These are phyloP conservation scores for Candida odintsovae DNA, from an alignment of 805 yeast genomes.

Conservation along the genomic window DNA sequence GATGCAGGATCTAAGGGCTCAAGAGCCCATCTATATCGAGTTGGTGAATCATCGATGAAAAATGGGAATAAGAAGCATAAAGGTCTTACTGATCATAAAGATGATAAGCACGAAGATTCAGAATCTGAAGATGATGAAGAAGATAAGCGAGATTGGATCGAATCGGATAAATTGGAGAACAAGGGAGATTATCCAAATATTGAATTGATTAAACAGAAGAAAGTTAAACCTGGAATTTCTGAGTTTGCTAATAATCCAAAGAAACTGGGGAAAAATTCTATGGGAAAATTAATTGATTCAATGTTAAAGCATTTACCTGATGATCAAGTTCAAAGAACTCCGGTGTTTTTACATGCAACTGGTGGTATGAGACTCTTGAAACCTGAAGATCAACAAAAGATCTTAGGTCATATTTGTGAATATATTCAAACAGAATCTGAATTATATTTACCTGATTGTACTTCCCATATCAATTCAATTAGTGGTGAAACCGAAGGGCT, in stretches of 20 bases:
- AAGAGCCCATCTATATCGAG: slow-evolving; percentile 48
- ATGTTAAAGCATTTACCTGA: slow-evolving; percentile 50
- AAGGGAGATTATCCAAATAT: slow-evolving; percentile 7
- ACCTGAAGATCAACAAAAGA: slow-evolving; percentile 42
- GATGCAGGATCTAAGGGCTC: slow-evolving; percentile 68
- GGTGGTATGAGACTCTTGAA: slow-evolving; percentile 60
- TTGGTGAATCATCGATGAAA: slow-evolving; percentile 13
- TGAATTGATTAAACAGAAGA: slow-evolving; percentile 15
- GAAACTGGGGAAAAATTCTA: slow-evolving; percentile 46
- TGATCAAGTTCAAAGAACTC: slow-evolving; percentile 57
- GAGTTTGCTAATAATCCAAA: slow-evolving; percentile 42
- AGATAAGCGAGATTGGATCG: slow-evolving; percentile 8
- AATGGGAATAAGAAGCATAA: neutral
- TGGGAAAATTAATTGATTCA: slow-evolving; percentile 41
- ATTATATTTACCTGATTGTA: slow-evolving; percentile 57
- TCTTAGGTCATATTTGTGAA: slow-evolving; percentile 43
- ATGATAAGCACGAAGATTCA: neutral
- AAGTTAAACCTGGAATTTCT: slow-evolving; percentile 51
- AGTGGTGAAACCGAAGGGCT: slow-evolving; percentile 65
- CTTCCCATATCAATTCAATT: slow-evolving; percentile 50
- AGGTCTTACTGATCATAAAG: neutral
- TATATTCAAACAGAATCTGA: slow-evolving; percentile 42
- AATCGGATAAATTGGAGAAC: neutral
- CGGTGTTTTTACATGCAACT: slow-evolving; percentile 63
- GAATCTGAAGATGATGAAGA: slow-evolving; percentile 1